Base-by-base conservation (phyloP, 2,329 filamentous ascomycete genomes). In the Pezicula carpinea region DNA sequence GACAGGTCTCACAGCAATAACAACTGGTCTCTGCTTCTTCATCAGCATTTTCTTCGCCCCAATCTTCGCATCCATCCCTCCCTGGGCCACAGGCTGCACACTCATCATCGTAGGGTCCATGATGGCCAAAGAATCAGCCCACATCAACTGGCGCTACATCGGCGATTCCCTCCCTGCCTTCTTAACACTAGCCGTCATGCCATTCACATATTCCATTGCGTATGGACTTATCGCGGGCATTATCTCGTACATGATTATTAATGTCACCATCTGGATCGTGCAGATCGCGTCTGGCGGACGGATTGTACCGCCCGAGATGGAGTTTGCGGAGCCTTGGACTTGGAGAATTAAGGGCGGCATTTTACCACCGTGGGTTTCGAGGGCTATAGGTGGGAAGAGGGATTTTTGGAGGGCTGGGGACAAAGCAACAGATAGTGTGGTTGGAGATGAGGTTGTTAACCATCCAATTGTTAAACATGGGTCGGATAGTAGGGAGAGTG, bases 51-150 rank as follows among this genome's bases (percentile, higher is more conserved):
- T 95, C 74, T 93, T 93, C 63, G 87, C 88, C 0, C 89, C 89
- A 0, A 92, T 93, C 50, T 93, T 95, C 61, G 89, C 89, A 13
- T 91, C 87, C 0, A 92, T 93, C 48, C 89, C 89, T 8, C 85
- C 89, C 0, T 93, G 87, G 87, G 89, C 89, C 2, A 93, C 88
- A 0, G 89, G 89, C 44, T 89, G 85, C 64, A 89, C 89, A n/a
- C 75, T 93, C 26, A 76, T 93, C 57, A 80, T 95, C 36, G 87
- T 93, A 47, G 89, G 89, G 18, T 82, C 83, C 19, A 83, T 93
- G 75, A 93, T 93, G 89, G 80, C 83, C 49, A 78, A 80, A 50
- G 76, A 86, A 1, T 85, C 86, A 5, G 79, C 78, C 23, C 85
- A 91, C 51, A 90, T 95, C 72, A 93, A 95, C 75, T 93, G 89